These are phyloP conservation scores for Anacardium occidentale DNA, from an alignment of 345 rosid genomes.

Conservation along the genomic window DNA sequence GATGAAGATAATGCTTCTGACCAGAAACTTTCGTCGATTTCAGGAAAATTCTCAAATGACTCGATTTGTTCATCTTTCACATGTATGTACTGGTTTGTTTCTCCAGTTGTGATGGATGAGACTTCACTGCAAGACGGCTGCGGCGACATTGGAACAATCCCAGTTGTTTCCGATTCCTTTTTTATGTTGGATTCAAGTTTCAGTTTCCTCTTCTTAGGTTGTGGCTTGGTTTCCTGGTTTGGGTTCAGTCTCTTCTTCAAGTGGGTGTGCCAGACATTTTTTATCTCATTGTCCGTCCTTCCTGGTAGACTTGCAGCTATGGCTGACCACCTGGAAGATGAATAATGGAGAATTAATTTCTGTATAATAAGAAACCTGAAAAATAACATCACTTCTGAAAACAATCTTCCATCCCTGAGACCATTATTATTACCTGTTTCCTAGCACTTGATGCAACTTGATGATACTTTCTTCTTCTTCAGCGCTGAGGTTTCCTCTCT, in stretches of 20 bases:
- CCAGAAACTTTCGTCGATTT: constrained; percentile 73
- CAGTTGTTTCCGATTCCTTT: constrained; percentile 21
- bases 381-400: neutral
- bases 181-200: constrained; percentile 10
- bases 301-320: constrained; percentile 82
- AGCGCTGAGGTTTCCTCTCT: constrained; percentile 70
- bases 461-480: constrained; percentile 84
- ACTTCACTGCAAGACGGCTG: constrained; percentile 50
- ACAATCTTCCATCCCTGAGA: neutral
- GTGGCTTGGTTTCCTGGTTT: constrained; percentile 31
- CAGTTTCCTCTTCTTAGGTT: neutral
- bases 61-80: constrained; percentile 23
- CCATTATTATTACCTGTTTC: constrained; percentile 59
- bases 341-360: neutral
- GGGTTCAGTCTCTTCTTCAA: constrained; percentile 66
- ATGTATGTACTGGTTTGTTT: constrained; percentile 18
- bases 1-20: constrained; percentile 36
- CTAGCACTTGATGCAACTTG: constrained; percentile 60
- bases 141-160: constrained; percentile 31
- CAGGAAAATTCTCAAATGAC: constrained; percentile 39
- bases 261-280: constrained; percentile 93
- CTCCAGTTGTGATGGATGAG: constrained; percentile 39
- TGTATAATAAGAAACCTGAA: neutral
- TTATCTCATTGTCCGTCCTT: constrained; percentile 88
- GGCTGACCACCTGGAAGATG: constrained; percentile 68